A percentile compares a stretch with the other conserved stretches of the same genome.
phyloP scores from a whole-genome alignment of 352 stramenopile genomes.

The Phytophthora hibernalis region DNA sequence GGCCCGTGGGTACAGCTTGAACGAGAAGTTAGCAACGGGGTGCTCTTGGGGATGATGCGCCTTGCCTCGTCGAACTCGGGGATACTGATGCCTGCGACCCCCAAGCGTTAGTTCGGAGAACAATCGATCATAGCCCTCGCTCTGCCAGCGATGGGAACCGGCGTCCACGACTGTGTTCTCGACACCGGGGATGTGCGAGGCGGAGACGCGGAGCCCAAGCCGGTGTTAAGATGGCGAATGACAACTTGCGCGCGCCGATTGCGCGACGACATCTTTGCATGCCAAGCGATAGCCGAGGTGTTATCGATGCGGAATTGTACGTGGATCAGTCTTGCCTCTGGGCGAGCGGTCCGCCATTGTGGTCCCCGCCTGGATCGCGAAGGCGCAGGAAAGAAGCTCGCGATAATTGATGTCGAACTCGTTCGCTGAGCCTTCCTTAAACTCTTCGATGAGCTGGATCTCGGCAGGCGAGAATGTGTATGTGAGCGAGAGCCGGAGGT shows the following conservation, averaged over 20 bases:
- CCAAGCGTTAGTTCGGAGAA: neutral
- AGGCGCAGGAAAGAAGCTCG: slow-evolving; percentile 5
- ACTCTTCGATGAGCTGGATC: neutral
- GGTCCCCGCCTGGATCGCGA: neutral
- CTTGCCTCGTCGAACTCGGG: neutral
- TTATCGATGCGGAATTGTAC: slow-evolving; percentile 24
- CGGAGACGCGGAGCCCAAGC: neutral
- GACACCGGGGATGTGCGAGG: neutral
- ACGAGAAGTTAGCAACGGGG: neutral
- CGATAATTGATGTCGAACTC: slow-evolving; percentile 14
- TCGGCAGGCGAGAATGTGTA: neutral
- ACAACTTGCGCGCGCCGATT: slow-evolving; percentile 14
- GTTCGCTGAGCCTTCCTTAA: neutral
- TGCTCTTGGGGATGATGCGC: slow-evolving; percentile 8
- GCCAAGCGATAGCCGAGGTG: slow-evolving; percentile 13
- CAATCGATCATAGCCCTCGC: neutral
- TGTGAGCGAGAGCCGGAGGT: neutral
- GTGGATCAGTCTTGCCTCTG: neutral
- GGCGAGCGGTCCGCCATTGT: neutral
- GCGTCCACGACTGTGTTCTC: neutral
- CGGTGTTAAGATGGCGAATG: neutral
- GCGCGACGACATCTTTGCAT: neutral
- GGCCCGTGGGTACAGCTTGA: too few relatives aligned
- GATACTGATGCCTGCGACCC: neutral
- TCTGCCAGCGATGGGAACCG: neutral